Percentiles rank a stretch among this genome's conserved stretches.
phyloP scores from a whole-genome alignment of 2,329 filamentous ascomycete species.

The Claviceps sp. region DNA sequence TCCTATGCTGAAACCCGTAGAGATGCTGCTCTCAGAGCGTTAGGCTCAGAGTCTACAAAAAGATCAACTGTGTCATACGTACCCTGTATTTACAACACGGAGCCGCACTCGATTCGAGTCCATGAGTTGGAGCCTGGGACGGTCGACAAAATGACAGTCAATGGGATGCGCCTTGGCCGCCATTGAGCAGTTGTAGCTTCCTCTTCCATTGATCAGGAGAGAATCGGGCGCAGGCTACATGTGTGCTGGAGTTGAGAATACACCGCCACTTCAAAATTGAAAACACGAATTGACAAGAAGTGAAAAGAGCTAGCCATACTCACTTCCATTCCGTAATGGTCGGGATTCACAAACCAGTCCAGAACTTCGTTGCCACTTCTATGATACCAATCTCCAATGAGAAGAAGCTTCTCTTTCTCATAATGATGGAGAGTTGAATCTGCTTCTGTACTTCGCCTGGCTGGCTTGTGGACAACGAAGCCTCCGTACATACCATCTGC shows the following conservation, averaged over 20 bases:
- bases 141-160: slow-evolving; percentile 5
- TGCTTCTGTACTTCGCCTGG: slow-evolving; percentile 15
- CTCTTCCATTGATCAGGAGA: slow-evolving; percentile 24
- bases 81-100: slow-evolving; percentile 10
- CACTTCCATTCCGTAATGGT: slow-evolving; percentile 9
- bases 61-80: background rate
- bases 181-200: slow-evolving; percentile 11
- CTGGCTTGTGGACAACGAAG: slow-evolving; percentile 21
- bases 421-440: slow-evolving; percentile 11
- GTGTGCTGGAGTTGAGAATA: slow-evolving; percentile 10
- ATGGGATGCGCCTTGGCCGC: slow-evolving; percentile 8
- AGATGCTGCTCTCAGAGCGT: background rate
- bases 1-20: slow-evolving; percentile 4
- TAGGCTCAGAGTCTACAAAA: background rate
- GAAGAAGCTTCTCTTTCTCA: slow-evolving; percentile 21
- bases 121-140: slow-evolving; percentile 5
- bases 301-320: background rate
- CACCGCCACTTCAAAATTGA: slow-evolving; percentile 11
- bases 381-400: slow-evolving; percentile 27
- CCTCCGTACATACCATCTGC: slow-evolving; percentile 11
- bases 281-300: background rate
- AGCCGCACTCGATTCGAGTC: slow-evolving; percentile 7
- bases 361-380: slow-evolving; percentile 19
- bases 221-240: slow-evolving; percentile 27
- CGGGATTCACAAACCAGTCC: slow-evolving; percentile 11